Percentiles rank a stretch among this genome's conserved stretches.
Conservation (phyloP, 83 land plant species). For the Diphasiastrum complanatum region DNA sequence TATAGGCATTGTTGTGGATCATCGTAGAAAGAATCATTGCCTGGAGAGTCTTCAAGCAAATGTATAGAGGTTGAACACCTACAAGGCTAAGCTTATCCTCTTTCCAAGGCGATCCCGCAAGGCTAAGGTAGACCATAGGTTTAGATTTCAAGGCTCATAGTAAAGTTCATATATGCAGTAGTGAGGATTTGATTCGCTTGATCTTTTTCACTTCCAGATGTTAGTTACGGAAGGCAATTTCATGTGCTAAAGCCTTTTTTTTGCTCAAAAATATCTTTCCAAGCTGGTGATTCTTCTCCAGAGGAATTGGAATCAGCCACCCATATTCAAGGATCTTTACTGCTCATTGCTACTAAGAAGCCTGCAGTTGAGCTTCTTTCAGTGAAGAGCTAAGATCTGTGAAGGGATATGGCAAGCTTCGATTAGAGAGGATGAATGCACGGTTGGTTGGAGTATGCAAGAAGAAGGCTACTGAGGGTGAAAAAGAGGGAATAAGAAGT, state of each 20-base stretch:
- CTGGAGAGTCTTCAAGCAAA: constrained; percentile 48
- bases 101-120: constrained; percentile 58
- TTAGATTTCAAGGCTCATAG: neutral
- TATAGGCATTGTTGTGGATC: constrained; percentile 33
- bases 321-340: constrained; percentile 23
- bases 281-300: constrained; percentile 29
- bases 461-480: constrained; percentile 29
- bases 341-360: constrained; percentile 31
- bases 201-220: no score
- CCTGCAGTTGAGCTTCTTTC: constrained; percentile 34
- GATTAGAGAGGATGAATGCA: constrained; percentile 40
- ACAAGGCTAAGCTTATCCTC: constrained; percentile 60
- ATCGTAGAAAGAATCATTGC: constrained; percentile 30
- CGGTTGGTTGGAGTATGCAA: constrained; percentile 30
- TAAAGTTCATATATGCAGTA: neutral
- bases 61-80: constrained; percentile 54
- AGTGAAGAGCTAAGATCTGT: constrained; percentile 38
- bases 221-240: no score
- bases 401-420: constrained; percentile 41
- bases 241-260: no score
- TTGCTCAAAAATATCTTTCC: constrained; percentile 1
- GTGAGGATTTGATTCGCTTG: neutral
- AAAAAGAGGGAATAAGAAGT: constrained; percentile 42
- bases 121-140: constrained; percentile 30
- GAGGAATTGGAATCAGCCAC: constrained; percentile 37